Evolutionary conservation across 805 yeast species (phyloP), one percentile per base, ranked within the genome.

Genomic region (Helenozyma rhizophorensis): DNA sequence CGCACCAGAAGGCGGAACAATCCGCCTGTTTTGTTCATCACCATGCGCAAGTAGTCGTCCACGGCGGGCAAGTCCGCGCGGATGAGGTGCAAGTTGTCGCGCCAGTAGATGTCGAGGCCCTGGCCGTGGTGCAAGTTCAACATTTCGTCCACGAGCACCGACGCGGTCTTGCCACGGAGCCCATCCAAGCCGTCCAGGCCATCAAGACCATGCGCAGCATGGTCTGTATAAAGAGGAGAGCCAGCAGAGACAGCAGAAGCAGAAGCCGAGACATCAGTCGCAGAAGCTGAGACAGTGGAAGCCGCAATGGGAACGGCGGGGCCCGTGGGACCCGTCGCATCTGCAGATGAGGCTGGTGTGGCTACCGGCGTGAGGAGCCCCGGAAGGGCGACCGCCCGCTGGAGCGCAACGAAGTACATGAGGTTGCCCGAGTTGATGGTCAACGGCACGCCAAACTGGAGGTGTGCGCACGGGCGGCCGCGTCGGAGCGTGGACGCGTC

Each of bases 71-170:
- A 34, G 8, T 37, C 33, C 2, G 14, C 13, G 24, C 43, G 41
- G 17, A 50, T 33, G 3, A 26, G 27, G 6, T 21, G 23, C 18
- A 56, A 40, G 33, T 45, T 40, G 36, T 87, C 95, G 41, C 97
- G 67, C 96, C 97, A 89, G 55, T 79, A 82, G 14, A 89, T 69
- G 47, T 89, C 97, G 39, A 83, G 58, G 0, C 95, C 94, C 62
- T 89, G 97, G 5, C 97, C 97, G 28, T 83, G 69, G 53, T 89
- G 97, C 36, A 89, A 60, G 48, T 83, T 80, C 32, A 84, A 55
- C 76, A 89, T 67, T 47, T 89, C 96, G 31, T 83, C 83, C 39
- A 76, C 66, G 39, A 79, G 70, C 1, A 79, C 68, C 14, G 53
- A 52, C 48, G 55, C 43, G 3, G 64, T 58, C 11, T 56, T 65